A percentile compares a stretch with the other conserved stretches of the same genome.
These are phyloP conservation scores for Trichoderma gamsii DNA, from an alignment of 495 filamentous ascomycete species.

Conservation along the genomic window DNA sequence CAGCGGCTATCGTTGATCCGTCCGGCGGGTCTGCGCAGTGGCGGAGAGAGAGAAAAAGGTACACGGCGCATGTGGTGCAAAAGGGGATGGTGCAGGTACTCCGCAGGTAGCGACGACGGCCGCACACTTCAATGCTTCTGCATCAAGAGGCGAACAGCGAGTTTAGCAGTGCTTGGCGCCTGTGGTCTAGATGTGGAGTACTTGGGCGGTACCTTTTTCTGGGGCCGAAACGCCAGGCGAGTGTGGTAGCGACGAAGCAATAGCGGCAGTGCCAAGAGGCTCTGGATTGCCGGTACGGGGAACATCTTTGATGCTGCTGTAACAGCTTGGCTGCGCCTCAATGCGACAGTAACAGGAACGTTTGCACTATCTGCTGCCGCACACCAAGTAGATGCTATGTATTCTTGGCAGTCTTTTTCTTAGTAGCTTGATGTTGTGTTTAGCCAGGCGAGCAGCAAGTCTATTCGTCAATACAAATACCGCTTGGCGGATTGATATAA, in stretches of 20 bases:
- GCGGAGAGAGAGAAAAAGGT: too few species aligned
- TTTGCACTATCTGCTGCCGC: neutral
- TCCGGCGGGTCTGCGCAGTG: too few species aligned
- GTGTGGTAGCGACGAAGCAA: too few species aligned
- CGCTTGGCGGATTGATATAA: neutral
- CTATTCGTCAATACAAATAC: too few species aligned
- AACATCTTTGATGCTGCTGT: too few species aligned
- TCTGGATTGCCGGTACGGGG: neutral
- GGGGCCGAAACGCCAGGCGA: neutral
- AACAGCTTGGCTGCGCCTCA: neutral
- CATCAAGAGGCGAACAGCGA: too few species aligned
- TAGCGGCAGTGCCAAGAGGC: neutral
- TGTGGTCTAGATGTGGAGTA: neutral
- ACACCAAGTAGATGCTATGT: neutral
- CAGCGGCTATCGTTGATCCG: too few species aligned
- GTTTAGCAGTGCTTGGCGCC: neutral
- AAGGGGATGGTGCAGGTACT: neutral
- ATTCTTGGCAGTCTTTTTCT: neutral
- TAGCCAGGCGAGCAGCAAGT: too few species aligned
- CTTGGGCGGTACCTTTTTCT: constrained; percentile 1
- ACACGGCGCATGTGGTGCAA: too few species aligned
- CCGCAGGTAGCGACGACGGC: neutral
- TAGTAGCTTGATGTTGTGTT: too few species aligned
- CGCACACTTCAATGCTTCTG: neutral
- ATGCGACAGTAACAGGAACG: neutral